phyloP scores from a whole-genome alignment of 176 grass and related monocot species.

The Aegilops bicornis region DNA sequence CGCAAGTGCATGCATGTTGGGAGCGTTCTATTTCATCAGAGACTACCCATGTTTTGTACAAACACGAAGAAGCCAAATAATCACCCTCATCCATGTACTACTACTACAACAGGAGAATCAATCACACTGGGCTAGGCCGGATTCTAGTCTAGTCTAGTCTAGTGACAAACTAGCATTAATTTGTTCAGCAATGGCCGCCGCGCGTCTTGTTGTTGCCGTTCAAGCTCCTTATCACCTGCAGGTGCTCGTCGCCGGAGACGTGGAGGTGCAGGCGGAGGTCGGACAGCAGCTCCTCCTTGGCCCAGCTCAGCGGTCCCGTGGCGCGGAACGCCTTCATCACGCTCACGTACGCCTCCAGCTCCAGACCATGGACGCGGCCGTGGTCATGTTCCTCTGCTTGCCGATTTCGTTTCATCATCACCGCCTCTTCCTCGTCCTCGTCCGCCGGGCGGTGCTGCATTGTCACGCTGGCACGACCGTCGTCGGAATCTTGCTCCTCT shows the following conservation, averaged over 20 bases:
- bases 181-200: no score
- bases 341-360: slow-evolving; percentile 55
- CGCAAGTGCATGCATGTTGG: no score
- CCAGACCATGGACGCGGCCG: slow-evolving; percentile 28
- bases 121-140: no score
- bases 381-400: background rate
- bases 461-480: background rate
- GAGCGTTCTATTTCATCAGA: no score
- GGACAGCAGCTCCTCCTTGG: slow-evolving; percentile 54
- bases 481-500: background rate
- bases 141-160: no score
- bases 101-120: no score
- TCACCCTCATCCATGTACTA: no score
- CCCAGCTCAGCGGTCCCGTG: slow-evolving; percentile 56
- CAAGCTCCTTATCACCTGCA: slow-evolving; percentile 42
- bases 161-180: no score
- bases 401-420: background rate
- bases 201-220: slow-evolving; percentile 25
- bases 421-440: background rate
- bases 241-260: slow-evolving; percentile 72
- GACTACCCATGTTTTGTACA: no score
- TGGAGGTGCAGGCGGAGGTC: slow-evolving; percentile 62
- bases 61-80: no score
- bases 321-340: slow-evolving; percentile 64
- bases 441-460: background rate